Evolutionary conservation across 495 filamentous ascomycete genomes (phyloP), one percentile per base, ranked within the genome.

Genomic region (Aspergillus bertholletiae): DNA sequence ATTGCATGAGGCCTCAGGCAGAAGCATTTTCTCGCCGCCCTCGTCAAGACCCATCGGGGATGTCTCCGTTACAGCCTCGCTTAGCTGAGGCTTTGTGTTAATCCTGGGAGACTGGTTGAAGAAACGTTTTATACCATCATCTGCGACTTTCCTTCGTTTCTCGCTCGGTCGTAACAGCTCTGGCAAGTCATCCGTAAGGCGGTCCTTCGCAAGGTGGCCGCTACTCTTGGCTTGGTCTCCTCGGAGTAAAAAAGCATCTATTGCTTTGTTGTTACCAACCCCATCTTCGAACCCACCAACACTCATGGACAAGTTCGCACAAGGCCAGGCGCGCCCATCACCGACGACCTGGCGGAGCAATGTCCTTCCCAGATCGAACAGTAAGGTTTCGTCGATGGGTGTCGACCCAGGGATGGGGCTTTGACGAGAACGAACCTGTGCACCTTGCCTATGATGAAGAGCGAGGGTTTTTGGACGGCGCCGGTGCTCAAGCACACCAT

Each of bases 211-310:
- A 9, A 44, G 28, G 26, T 65, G 56, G 26, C 47, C 70, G 55
- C 79, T 56, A 26, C 71, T 69, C 65, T 83, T 87, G 21, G 88
- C 88, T 58, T 88, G 84, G 7, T 88, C 84, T 4, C 91, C 90
- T 56, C 87, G 86, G 11, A 96, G 70, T 17, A 98, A 68, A 65
- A 97, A 98, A 3, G 82, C 77, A 28, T 87, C 86, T 57, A 98
- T 98, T 12, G 88, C 90, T 74, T 80, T 84, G 59, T 96, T 97
- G 7, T 89, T 87, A 12, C 74, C 79, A 45, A 92, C 77, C 7
- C 89, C 87, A 58, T 97, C 93, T 69, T 98, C 91, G 55, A 97
- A 97, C 5, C 92, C 90, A 18, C 84, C 83, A 49, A 98, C 89
- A 61, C 85, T 88, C 43, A 98, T 71, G 53, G 86, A 90, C 37